phyloP scores from a whole-genome alignment of 2,329 filamentous ascomycete genomes.

The Colletotrichum neosansevieriae region DNA sequence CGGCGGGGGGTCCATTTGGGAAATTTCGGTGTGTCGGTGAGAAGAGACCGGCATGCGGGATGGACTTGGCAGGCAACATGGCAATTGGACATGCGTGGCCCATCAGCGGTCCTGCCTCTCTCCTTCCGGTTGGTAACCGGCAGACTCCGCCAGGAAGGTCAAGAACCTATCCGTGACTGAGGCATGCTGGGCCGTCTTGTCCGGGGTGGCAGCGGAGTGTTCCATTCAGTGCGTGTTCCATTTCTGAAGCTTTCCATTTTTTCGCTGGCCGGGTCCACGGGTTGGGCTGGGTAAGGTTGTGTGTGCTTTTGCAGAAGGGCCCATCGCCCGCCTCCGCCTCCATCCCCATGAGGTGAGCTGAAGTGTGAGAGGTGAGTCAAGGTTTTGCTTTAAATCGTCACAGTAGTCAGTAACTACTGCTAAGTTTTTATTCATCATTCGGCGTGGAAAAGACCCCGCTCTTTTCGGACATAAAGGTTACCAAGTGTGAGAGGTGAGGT shows the following conservation, averaged over 20 bases:
- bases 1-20: constrained; percentile 7
- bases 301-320: not conserved
- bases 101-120: constrained; percentile 28
- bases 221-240: no score
- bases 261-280: no score
- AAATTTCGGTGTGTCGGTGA: constrained; percentile 41
- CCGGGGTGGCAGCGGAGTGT: not conserved
- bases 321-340: not conserved
- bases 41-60: constrained; percentile 38
- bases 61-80: constrained; percentile 34
- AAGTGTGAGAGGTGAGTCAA: constrained; percentile 14
- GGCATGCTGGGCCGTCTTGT: constrained; percentile 4
- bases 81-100: constrained; percentile 19
- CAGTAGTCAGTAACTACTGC: no score
- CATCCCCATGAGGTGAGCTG: no score
- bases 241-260: no score
- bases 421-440: no score
- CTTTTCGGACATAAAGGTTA: no score
- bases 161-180: not conserved
- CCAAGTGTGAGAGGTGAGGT: constrained; percentile 17
- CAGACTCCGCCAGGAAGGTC: constrained; percentile 6
- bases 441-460: no score
- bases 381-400: no score
- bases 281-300: constrained; percentile 5
- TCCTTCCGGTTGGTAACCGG: constrained; percentile 40